phyloP scores from a whole-genome alignment of 345 rosid genomes.

The Aethionema arabicum region DNA sequence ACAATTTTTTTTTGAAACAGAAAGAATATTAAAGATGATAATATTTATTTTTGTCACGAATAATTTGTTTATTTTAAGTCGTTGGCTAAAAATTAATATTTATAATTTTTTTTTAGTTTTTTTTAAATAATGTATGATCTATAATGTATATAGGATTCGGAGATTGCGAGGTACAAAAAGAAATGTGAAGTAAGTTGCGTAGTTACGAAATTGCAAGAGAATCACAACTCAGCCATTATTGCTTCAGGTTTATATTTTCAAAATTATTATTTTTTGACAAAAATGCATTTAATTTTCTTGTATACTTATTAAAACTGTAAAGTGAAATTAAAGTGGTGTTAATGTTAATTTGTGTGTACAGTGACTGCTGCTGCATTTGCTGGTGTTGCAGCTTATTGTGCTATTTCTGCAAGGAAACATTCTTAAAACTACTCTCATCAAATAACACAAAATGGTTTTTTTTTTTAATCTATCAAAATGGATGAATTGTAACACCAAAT shows the following conservation, averaged over 20 bases:
- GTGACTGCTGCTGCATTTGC: conserved; percentile 43
- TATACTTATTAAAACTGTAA: no score
- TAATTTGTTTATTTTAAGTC: no score
- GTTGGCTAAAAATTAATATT: not conserved
- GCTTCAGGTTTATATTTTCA: conserved; percentile 31
- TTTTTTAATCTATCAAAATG: no score
- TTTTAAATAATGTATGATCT: not conserved
- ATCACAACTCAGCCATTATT: conserved; percentile 32
- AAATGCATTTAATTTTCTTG: no score
- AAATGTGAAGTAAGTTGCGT: conserved; percentile 32
- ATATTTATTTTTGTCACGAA: no score
- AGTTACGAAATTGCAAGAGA: conserved; percentile 25
- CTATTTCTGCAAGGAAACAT: no score
- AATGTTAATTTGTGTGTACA: not conserved
- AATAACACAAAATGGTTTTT: no score
- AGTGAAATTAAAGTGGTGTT: no score
- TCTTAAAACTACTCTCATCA: no score
- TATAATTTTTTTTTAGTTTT: not conserved
- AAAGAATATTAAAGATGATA: no score
- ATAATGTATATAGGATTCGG: conserved; percentile 26
- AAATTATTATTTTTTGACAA: not conserved
- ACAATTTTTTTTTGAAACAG: no score
- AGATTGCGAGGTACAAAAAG: conserved; percentile 30
- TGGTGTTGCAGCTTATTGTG: conserved; percentile 39
- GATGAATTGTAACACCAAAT: no score